Base-by-base conservation (phyloP, 148 eudicot genomes). In the Diospyros kaki region DNA sequence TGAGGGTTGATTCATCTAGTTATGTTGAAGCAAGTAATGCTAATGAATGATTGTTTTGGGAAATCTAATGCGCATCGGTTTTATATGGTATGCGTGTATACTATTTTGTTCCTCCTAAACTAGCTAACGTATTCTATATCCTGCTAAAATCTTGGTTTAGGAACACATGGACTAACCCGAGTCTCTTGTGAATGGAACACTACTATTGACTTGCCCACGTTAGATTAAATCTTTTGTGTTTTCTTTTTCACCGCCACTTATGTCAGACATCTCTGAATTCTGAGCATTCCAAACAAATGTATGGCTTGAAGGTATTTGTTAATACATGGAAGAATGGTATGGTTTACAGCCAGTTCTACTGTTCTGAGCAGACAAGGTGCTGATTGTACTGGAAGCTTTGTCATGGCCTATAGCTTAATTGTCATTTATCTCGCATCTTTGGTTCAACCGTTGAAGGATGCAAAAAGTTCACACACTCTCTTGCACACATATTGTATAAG, bases 201-300 rank as follows among this genome's bases (percentile, higher is more conserved):
- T 28, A 28, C 28, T 28, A 28, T 28, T 28, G 52, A 48, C 8
- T 8, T 48, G 4, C 52, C 4, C 4, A 48, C 52, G 1, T 4
- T 48, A 4, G 52, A 4, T 8, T 48, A 8, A 48, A 48, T 8
- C 52, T 48, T 48, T 48, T 48, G 8, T 48, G 8, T 48, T 48
- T 4, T 4, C 8, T 48, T 48, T 48, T 48, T 48, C 52, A 4
- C 52, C 52, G 8, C 52, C 52, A 48, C 52, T 48, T 8, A 48
- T 1, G 4, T 48, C 6, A 4, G 52, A 48, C 52, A 48, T 42
- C 40, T 7, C 18, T 1, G 63, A 15, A 17, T 28, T 69, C 15
- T 71, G 5, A 71, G 28, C 38, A 56, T 53, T 71, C 48, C 62
- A 42, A 4, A 54, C 48, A 42, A 59, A 64, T 66, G 72, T 28